Base-by-base conservation (phyloP, 768 basidiomycete species). In the Phaeotremella fagi region DNA sequence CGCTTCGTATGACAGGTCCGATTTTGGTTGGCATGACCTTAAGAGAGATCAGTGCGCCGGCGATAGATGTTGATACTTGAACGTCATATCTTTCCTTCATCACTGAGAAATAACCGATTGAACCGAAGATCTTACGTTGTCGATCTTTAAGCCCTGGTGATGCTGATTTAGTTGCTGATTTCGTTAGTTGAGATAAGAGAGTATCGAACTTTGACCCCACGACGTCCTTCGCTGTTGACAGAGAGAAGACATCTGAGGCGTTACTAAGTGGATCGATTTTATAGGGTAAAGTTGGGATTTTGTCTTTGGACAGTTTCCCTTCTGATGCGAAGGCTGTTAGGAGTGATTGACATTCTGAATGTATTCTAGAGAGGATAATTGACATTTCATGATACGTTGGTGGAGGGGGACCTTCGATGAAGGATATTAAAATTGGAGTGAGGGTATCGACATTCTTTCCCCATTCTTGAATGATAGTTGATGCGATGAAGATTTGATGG, bases 1-100 rank as follows among this genome's bases (percentile, higher is more conserved):
- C 85, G 22, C 88, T 90, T 72, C 92, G 91, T 38, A 99, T 90
- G 44, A 99, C 84, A 0, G 95, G 92, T 63, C 89, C 94, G 57
- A 98, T 85, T 76, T 95, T 97, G 56, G 90, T 83, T 0, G 95
- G 94, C 11, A 89, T 83, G 28, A 83, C 83, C 68, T 82, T 80
- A 59, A 97, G 83, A 6, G 90, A 86, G 12, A 99, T 85, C 60
- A 91, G 86, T 0, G 92, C 90, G 1, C 88, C 86, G 6, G 92
- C 90, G 64, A 95, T 86, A 0, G 90, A 83, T 5, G 95, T 89
- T 1, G 84, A 85, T 18, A 97, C 85, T 36, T 90, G 86, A 20
- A 83, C 82, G 60, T 97, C 92, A 66, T 91, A 83, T 64, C 87
- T 85, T 25, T 80, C 80, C 76, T 94, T 97, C 58, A 86, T 80